Evolutionary conservation across 495 filamentous ascomycete genomes (phyloP), one percentile per base, ranked within the genome.

Genomic region (Tuber umbilicatum): DNA sequence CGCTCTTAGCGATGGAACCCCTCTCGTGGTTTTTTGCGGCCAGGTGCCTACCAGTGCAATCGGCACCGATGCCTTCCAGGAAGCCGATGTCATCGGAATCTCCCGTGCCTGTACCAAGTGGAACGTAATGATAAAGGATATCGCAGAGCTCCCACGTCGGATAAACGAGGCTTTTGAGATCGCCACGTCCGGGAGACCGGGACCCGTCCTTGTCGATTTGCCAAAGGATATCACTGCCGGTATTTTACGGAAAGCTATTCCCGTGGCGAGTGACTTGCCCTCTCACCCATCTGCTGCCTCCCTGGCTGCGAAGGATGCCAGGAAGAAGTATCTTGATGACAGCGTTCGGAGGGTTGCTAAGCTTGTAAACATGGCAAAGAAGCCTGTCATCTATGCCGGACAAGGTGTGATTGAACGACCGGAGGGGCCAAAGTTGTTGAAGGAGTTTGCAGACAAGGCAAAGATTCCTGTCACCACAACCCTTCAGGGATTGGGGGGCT

Each of bases 161-260:
- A 93, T 93, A 79, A 93, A 93, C 80, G 91, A 93, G 83, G 91
- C 91, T n/a, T 93, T 93, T 81, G 91, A 93, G 84, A 93, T 93
- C 80, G 91, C 91, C 31, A 93, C 90, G 45, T 89, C 88, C 73
- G 91, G 91, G 42, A 85, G 91, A 40, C 91, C 91, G 12, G 91
- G 91, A 45, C 91, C 91, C n/a, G 91, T 93, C 3, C 86, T 93
- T 72, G 91, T 93, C 42, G 91, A 93, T 83, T 85, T 93, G 60
- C 91, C 91, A 71, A 93, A 93, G 82, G 91, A 93, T 83, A 89
- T 93, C 75, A 93, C 91, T 35, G 91, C 88, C 42, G 87, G 88
- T 74, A 85, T 90, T 60, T 84, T 93, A 38, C 78, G 87, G 72
- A 87, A 86, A 75, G 89, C 91, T n/a, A 92, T 93, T 74, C 91